phyloP scores from a whole-genome alignment of 495 filamentous ascomycete genomes.

The Aspergillus nidulans region DNA sequence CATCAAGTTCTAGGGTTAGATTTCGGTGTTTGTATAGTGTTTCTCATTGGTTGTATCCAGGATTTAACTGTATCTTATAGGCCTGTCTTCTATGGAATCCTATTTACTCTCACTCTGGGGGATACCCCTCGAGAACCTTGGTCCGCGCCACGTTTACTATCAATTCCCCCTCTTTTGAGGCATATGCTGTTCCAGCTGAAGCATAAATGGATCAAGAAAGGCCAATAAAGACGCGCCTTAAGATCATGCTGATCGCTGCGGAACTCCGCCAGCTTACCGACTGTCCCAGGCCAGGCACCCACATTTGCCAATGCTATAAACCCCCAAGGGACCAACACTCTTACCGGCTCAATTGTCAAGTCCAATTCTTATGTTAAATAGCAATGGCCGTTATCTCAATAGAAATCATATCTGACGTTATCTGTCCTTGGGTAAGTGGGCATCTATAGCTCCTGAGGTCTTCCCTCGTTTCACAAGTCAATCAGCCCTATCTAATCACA shows the following conservation, averaged over 20 bases:
- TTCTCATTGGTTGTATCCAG: no score
- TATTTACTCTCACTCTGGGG: no score
- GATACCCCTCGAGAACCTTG: no score
- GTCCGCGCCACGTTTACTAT: no score
- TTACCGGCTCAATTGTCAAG: neutral
- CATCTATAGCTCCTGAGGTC: slow-evolving; percentile 4
- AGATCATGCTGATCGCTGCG: neutral
- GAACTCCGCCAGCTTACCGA: slow-evolving; percentile 2
- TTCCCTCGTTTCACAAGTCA: neutral
- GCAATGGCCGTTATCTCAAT: slow-evolving; percentile 62
- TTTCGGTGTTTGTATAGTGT: neutral
- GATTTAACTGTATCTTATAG: no score
- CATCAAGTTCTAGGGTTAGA: neutral
- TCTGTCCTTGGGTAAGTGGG: slow-evolving; percentile 56
- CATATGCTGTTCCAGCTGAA: no score
- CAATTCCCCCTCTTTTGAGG: no score
- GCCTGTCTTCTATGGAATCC: no score
- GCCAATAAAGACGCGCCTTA: no score
- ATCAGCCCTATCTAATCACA: neutral
- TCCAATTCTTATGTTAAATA: no score
- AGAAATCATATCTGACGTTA: slow-evolving; percentile 59
- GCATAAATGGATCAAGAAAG: no score
- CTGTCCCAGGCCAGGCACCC: slow-evolving; percentile 1
- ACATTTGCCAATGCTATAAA: neutral
- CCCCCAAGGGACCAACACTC: neutral